phyloP scores from a whole-genome alignment of 176 grass and related monocot genomes.

The Phragmites australis region DNA sequence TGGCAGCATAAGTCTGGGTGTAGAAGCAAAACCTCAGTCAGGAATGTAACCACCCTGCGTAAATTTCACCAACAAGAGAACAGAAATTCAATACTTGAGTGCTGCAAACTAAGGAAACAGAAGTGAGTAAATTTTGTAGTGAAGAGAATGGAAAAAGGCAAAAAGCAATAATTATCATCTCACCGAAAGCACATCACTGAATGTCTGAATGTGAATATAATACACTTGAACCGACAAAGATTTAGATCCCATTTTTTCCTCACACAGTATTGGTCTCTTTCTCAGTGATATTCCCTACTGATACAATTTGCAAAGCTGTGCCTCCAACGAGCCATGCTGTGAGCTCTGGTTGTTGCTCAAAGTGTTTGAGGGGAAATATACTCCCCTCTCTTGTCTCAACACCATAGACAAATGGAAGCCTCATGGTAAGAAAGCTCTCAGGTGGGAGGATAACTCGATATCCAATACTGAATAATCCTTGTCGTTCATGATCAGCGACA shows the following conservation, averaged over 20 bases:
- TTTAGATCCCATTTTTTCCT: conserved; percentile 15
- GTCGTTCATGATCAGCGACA: conserved; percentile 57
- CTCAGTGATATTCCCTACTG: conserved; percentile 48
- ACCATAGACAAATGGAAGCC: conserved; percentile 88
- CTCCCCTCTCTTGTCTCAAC: conserved; percentile 63
- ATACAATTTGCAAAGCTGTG: conserved; percentile 75
- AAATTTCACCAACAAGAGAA: background rate
- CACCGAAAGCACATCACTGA: conserved; percentile 21
- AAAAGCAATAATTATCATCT: background rate
- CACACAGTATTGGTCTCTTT: conserved; percentile 28
- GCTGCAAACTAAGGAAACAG: conserved; percentile 11
- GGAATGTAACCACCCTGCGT: conserved; percentile 4
- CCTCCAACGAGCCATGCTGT: conserved; percentile 93
- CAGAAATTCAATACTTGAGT: conserved; percentile 2
- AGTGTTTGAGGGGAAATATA: conserved; percentile 55
- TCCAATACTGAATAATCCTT: conserved; percentile 70
- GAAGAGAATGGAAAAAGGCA: background rate
- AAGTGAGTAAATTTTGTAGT: background rate
- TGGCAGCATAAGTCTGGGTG: conserved; percentile 14
- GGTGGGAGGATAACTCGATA: conserved; percentile 81
- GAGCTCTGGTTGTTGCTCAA: conserved; percentile 67
- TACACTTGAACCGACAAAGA: background rate
- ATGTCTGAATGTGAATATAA: conserved; percentile 24
- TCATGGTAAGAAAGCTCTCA: conserved; percentile 89
- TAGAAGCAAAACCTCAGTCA: conserved; percentile 16